Conservation (phyloP, 495 filamentous ascomycete species). For the Annulohypoxylon nitens region DNA sequence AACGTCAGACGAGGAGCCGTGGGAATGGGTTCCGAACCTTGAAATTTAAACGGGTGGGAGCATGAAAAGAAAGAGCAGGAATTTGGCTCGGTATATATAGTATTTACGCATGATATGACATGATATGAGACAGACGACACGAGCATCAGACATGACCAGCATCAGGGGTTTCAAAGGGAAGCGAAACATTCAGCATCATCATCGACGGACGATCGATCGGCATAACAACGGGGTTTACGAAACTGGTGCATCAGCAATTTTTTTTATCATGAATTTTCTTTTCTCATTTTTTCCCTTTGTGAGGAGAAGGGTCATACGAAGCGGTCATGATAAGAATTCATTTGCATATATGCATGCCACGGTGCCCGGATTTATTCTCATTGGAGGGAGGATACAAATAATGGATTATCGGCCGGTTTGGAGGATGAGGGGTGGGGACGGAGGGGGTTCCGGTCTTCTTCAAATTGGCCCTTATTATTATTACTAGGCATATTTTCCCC, state of each 20-base stretch:
- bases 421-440: not conserved
- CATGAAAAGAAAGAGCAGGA: not conserved
- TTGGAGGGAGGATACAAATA: not conserved
- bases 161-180: not conserved
- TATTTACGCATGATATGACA: slow-evolving; percentile 1
- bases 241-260: slow-evolving; percentile 7
- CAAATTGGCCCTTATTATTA: not conserved
- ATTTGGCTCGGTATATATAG: not conserved
- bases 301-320: slow-evolving; percentile 4
- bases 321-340: slow-evolving; percentile 27
- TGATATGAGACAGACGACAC: slow-evolving; percentile 15
- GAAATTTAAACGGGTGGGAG: not conserved
- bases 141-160: slow-evolving; percentile 18
- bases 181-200: not conserved
- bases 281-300: not conserved
- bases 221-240: slow-evolving; percentile 13
- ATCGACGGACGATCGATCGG: slow-evolving; percentile 7
- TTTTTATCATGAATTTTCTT: not conserved
- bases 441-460: slow-evolving; percentile 7
- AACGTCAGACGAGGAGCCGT: not conserved
- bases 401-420: slow-evolving; percentile 4
- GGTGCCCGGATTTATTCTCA: slow-evolving; percentile 22
- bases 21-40: not conserved
- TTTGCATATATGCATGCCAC: slow-evolving; percentile 38
- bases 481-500: not conserved